A percentile compares a stretch with the other conserved stretches of the same genome.
phyloP scores from a whole-genome alignment of 768 basidiomycete species.

The Russula foetens region DNA sequence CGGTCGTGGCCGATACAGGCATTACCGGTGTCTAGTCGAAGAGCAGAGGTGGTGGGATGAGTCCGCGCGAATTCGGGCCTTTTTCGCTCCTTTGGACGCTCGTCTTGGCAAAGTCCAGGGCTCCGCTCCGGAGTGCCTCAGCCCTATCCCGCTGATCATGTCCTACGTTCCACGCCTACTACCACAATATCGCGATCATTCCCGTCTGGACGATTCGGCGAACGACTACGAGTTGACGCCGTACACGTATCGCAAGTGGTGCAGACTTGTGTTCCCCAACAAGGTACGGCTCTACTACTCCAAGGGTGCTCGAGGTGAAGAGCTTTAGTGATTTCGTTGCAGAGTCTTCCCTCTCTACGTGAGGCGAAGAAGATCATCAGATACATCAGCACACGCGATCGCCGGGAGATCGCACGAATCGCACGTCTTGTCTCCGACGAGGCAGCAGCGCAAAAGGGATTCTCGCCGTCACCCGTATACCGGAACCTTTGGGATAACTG shows the following conservation, averaged over 20 bases:
- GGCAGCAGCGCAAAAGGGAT: conserved; percentile 26
- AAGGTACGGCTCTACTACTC: conserved; percentile 25
- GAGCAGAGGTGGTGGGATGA: conserved; percentile 29
- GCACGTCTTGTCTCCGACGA: conserved; percentile 33
- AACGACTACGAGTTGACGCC: conserved; percentile 28
- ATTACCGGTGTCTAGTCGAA: conserved; percentile 22
- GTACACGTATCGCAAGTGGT: conserved; percentile 38
- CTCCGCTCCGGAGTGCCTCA: not conserved
- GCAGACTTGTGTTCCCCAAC: conserved; percentile 36
- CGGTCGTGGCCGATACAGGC: not conserved
- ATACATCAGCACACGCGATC: conserved; percentile 32
- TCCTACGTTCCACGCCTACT: conserved; percentile 34
- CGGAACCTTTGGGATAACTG: conserved; percentile 33
- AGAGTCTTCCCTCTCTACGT: conserved; percentile 31
- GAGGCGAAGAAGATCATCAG: conserved; percentile 30
- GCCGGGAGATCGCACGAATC: conserved; percentile 35
- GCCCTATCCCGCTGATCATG: conserved; percentile 21
- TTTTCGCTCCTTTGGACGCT: conserved; percentile 22
- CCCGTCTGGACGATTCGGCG: conserved; percentile 15
- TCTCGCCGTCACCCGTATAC: conserved; percentile 26
- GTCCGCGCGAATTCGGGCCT: conserved; percentile 23
- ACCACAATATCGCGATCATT: conserved; percentile 30
- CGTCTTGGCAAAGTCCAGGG: not conserved
- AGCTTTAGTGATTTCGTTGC: not conserved
- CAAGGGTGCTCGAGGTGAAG: not conserved